Percentiles rank a stretch among this genome's conserved stretches.
Evolutionary conservation across 306 rosid genomes (phyloP).

Genomic region (Gleditsia sinensis): DNA sequence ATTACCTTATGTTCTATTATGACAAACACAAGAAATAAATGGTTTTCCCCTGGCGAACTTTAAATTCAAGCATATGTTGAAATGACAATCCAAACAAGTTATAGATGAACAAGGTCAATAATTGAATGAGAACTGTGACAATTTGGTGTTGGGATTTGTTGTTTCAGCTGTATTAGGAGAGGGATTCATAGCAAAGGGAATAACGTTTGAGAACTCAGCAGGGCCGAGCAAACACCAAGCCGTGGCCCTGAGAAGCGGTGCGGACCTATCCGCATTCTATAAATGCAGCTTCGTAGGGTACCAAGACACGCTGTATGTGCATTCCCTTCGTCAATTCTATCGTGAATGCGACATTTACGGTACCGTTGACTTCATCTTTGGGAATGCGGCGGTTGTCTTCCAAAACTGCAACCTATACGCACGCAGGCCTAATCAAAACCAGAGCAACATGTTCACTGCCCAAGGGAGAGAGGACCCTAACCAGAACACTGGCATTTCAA

Average conservation of each 20-base stretch:
- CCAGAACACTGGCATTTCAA: constrained; percentile 81
- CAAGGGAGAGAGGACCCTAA: constrained; percentile 87
- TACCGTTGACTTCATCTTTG: constrained; percentile 83
- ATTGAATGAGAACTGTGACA: no score
- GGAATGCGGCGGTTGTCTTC: constrained; percentile 75
- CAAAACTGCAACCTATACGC: constrained; percentile 87
- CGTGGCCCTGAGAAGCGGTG: constrained; percentile 69
- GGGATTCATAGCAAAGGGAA: constrained; percentile 79
- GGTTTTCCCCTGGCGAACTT: no score
- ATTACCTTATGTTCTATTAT: no score
- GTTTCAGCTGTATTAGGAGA: constrained; percentile 71
- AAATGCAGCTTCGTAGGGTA: constrained; percentile 82
- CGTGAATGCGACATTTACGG: constrained; percentile 88
- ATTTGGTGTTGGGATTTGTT: no score
- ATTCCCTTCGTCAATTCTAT: constrained; percentile 87
- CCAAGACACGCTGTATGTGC: constrained; percentile 94
- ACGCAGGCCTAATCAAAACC: constrained; percentile 60
- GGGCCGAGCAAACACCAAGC: constrained; percentile 96
- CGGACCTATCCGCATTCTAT: constrained; percentile 80
- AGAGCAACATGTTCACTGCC: constrained; percentile 78
- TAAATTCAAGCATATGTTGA: no score
- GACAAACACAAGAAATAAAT: no score
- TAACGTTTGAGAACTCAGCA: constrained; percentile 81
- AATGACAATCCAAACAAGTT: no score
- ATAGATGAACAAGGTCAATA: no score